Evolutionary conservation across 208 protist genomes (phyloP), one percentile per base, ranked within the genome.

Genomic region (Acanthamoeba royreba): DNA sequence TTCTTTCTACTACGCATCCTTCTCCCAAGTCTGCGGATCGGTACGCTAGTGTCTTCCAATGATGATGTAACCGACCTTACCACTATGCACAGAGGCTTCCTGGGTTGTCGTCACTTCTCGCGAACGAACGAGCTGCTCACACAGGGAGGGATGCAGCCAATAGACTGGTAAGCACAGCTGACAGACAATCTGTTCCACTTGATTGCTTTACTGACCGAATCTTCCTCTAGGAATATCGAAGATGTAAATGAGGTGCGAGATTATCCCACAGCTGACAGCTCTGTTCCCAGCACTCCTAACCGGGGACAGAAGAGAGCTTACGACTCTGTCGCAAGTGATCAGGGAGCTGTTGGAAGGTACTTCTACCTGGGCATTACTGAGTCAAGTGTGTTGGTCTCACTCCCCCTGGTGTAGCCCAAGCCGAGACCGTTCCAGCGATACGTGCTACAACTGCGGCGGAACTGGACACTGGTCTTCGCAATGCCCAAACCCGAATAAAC

Each of bases 91-190:
- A 88, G 81, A 15, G 81, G 81, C 1, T 88, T 88, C 47, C 63
- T 88, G 8, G 81, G 81, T 22, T 88, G 81, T 49, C 45, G 81
- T 8, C 81, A 88, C 47, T 88, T 88, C 81, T 88, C 81, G 49
- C 45, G 31, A 19, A 88, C 81, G 15, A 88, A 88, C 81, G 81
- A 61, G 0, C 28, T 88, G 17, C 31, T 83, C 42, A 11, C 45
- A 15, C 8, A 17, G 42, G 13, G 15, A 22, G 40, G 40, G 17
- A 11, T 83, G 9, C 22, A 13, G 22, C 72, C 72, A 35, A 83
- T 83, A 13, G 72, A 83, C 72, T 83, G 72, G 72, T 83, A 49
- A n/a, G n/a, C n/a, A n/a, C n/a, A n/a, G n/a, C n/a, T n/a, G n/a
- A n/a, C n/a, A n/a, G n/a, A n/a, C n/a, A n/a, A n/a, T n/a, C n/a